Conservation (phyloP, 2,329 filamentous ascomycete species). For the Sporothrix curviconia region DNA sequence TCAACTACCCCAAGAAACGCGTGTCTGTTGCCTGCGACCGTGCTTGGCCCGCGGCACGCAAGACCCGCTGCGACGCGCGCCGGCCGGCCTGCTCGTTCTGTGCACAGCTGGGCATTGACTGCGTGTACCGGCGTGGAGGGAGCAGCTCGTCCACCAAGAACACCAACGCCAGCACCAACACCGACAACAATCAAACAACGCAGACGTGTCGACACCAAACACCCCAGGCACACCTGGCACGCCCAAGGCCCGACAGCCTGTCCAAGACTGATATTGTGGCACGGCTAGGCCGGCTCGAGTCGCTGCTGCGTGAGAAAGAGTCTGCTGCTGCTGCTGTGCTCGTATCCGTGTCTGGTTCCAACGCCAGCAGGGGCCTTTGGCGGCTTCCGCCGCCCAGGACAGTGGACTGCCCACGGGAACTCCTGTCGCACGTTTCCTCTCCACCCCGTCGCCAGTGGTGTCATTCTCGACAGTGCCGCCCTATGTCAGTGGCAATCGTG, state of each 20-base stretch:
- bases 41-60: slow-evolving; percentile 19
- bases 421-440: not conserved
- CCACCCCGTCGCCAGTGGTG: not conserved
- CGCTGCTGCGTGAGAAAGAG: not conserved
- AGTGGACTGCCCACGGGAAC: not conserved
- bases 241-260: not conserved
- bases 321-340: not conserved
- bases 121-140: slow-evolving; percentile 15
- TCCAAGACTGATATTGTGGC: not conserved
- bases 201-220: too few species aligned
- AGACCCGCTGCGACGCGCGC: slow-evolving; percentile 19
- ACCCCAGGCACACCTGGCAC: not conserved
- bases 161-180: not conserved
- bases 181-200: not conserved
- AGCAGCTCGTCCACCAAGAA: too few species aligned
- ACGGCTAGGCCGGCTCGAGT: slow-evolving; percentile 1
- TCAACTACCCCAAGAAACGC: slow-evolving; percentile 21
- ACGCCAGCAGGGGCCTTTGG: not conserved
- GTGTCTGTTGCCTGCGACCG: slow-evolving; percentile 21
- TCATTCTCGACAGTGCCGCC: not conserved
- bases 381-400: not conserved
- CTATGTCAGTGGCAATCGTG: not conserved
- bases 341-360: too few species aligned
- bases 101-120: slow-evolving; percentile 14
- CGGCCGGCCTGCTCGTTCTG: slow-evolving; percentile 20